A percentile compares a stretch with the other conserved stretches of the same genome.
Conservation (phyloP, 2,329 filamentous ascomycete species). For the Delphinella strobiligena region DNA sequence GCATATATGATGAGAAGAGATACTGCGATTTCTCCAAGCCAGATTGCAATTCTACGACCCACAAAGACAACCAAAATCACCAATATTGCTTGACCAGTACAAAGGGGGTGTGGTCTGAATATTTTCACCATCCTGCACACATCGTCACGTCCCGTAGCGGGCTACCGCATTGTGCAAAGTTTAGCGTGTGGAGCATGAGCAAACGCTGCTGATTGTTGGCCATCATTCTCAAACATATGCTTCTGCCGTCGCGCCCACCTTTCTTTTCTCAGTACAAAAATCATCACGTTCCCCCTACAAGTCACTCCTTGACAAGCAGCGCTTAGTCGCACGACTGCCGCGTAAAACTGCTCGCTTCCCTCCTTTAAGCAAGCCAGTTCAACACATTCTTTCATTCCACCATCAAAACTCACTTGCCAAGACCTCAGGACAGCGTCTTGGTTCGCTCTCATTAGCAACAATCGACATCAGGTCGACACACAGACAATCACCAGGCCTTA, state of each 20-base stretch:
- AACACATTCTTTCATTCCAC: slow-evolving; percentile 4
- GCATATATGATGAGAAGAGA: no score
- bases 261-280: neutral
- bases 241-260: neutral
- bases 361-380: slow-evolving; percentile 6
- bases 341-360: slow-evolving; percentile 3
- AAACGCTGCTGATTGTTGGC: no score
- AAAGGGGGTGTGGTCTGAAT: neutral
- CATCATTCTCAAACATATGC: neutral
- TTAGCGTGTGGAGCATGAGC: neutral
- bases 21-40: no score
- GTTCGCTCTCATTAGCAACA: slow-evolving; percentile 7
- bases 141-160: no score
- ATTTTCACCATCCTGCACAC: neutral
- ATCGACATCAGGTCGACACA: neutral
- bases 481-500: slow-evolving; percentile 4
- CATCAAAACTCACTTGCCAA: neutral
- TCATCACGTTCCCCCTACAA: slow-evolving; percentile 3
- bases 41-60: no score
- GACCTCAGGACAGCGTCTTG: slow-evolving; percentile 8
- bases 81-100: neutral
- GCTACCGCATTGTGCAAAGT: neutral
- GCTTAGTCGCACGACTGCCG: slow-evolving; percentile 7
- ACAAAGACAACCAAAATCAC: no score
- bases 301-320: slow-evolving; percentile 7